Percentiles rank a stretch among this genome's conserved stretches.
These are phyloP conservation scores for Asterionellopsis glacialis DNA, from an alignment of 108 stramenopile genomes.

Conservation along the genomic window DNA sequence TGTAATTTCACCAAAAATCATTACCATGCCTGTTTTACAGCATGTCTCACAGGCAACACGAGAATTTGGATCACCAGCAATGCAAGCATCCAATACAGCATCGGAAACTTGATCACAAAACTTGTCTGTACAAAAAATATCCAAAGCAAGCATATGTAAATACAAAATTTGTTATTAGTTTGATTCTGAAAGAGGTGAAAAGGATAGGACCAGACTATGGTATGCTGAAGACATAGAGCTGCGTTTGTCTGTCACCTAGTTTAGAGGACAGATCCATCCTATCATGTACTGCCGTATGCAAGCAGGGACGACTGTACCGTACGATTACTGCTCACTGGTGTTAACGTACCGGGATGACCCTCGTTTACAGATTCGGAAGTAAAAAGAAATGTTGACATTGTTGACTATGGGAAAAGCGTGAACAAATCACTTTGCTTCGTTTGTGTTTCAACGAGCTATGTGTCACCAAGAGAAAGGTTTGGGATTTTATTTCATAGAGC, in stretches of 20 bases:
- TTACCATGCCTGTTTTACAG: conserved; percentile 96
- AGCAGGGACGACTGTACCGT: background rate
- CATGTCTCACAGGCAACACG: conserved; percentile 98
- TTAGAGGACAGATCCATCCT: background rate
- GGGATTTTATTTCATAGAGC: no score
- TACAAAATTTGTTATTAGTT: background rate
- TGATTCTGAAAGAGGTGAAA: background rate
- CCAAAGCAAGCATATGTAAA: conserved; percentile 1
- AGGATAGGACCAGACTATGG: background rate
- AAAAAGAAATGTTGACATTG: conserved; percentile 76
- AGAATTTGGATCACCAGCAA: conserved; percentile 85
- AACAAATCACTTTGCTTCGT: background rate
- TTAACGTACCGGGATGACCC: conserved; percentile 87
- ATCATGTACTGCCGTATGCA: background rate
- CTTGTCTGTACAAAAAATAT: conserved; percentile 68
- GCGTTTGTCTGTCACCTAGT: background rate
- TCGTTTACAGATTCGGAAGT: conserved; percentile 97
- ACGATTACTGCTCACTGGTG: background rate
- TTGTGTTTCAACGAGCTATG: no score
- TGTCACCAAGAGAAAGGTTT: no score
- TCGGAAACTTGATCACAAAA: conserved; percentile 96
- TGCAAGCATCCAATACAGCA: conserved; percentile 95
- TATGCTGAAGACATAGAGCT: background rate
- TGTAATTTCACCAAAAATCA: conserved; percentile 98
- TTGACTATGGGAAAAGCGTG: background rate